Evolutionary conservation across 1,139 yeast species (phyloP).

Genomic region (Trichomonascaceae sp.): DNA sequence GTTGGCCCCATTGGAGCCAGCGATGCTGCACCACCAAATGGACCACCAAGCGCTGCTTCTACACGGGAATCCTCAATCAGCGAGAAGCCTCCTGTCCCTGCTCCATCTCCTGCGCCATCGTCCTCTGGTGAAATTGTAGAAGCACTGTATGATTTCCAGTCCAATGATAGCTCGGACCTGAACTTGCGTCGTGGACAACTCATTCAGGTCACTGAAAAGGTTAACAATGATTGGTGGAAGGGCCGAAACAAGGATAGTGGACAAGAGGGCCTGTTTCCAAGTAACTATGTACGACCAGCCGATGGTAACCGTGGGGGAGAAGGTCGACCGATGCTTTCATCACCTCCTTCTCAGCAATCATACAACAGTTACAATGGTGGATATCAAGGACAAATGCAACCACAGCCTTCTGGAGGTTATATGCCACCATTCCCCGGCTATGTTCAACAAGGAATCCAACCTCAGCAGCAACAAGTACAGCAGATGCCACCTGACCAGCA

Average conservation of each 20-base stretch:
- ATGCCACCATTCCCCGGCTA: slow-evolving; percentile 12
- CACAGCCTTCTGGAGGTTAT: slow-evolving; percentile 29
- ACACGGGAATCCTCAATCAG: slow-evolving; percentile 5
- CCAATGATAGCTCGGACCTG: slow-evolving; percentile 72
- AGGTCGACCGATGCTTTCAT: slow-evolving; percentile 19
- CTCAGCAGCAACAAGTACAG: slow-evolving; percentile 7
- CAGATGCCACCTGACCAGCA: slow-evolving; percentile 21
- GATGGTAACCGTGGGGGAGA: slow-evolving; percentile 3
- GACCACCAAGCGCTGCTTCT: slow-evolving; percentile 2
- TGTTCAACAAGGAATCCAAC: slow-evolving; percentile 19
- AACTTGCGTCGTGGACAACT: slow-evolving; percentile 58
- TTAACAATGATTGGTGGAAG: slow-evolving; percentile 88
- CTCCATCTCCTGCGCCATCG: slow-evolving; percentile 22
- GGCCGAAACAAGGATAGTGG: slow-evolving; percentile 57
- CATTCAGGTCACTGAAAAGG: slow-evolving; percentile 62
- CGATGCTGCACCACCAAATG: slow-evolving; percentile 2
- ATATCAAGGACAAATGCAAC: slow-evolving; percentile 20
- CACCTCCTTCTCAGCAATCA: not conserved
- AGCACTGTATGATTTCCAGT: slow-evolving; percentile 65
- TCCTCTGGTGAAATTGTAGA: slow-evolving; percentile 29
- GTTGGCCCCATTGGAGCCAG: slow-evolving; percentile 25
- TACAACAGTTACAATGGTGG: slow-evolving; percentile 8
- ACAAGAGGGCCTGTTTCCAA: slow-evolving; percentile 78
- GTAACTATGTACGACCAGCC: slow-evolving; percentile 48
- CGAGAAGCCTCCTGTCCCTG: slow-evolving; percentile 17